Evolutionary conservation across 495 filamentous ascomycete species (phyloP), one percentile per base, ranked within the genome.

Genomic region (Neurospora sp.): DNA sequence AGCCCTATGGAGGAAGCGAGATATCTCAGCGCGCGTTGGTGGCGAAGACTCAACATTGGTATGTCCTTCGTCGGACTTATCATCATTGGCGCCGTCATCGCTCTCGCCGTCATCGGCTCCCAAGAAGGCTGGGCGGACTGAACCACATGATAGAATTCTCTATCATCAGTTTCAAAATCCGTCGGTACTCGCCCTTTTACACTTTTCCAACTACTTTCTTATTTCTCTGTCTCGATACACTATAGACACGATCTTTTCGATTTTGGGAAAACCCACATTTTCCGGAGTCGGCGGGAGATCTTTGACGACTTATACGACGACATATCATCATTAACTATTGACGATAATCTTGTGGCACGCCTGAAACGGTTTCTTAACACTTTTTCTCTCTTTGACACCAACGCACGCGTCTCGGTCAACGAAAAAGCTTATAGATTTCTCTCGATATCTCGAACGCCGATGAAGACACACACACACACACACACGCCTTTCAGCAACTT

Each of bases 11-110:
- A 93, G 75, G 88, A 90, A 69, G 85, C 85, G 45, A 86, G 88
- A 70, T 93, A 92, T 79, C 87, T 92, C 77, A 97, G 93, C 79
- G 93, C 93, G 15, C 86, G 88, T 43, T 98, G 95, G 94, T 98
- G 96, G 96, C 88, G 96, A 73, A 92, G 89, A 73, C 85, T 98
- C 66, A 99, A 99, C 81, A 90, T 94, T 54, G 87, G 90, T 77
- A 94, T 99, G 93, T 89, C 90, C 70, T 82, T 92, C 48, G 77
- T 96, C 69, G 96, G 96, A 19, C 78, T 96, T 17, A 82, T 92
- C 72, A 88, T 99, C 39, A 88, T 97, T 72, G 89, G 88, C 71
- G 89, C 91, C 36, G 86, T 97, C 73, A 88, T 95, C 74, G 86
- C 85, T 21, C 84, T 92, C 36, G 87, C 88, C 72, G 86, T 89